Conservation (phyloP, 108 stramenopile genomes). For the Pseudonitzschia multiseries region DNA sequence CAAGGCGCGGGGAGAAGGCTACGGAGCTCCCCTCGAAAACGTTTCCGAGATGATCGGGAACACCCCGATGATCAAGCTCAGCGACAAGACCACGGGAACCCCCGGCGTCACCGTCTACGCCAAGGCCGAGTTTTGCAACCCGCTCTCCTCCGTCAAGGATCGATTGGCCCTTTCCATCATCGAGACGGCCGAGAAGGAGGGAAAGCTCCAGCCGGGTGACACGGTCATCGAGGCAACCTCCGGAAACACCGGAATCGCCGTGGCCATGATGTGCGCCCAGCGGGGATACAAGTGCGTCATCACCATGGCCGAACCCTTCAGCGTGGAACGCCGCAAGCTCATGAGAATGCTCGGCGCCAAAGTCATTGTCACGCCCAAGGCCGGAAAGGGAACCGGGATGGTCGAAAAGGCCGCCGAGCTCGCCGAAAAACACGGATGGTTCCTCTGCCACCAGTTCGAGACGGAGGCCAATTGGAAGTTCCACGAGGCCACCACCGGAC, state of each 20-base stretch:
- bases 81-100: constrained; percentile 16
- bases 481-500: constrained; percentile 79
- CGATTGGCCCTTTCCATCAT: constrained; percentile 82
- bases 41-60: constrained; percentile 62
- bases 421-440: constrained; percentile 43
- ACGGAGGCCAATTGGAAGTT: constrained; percentile 76
- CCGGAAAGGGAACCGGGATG: constrained; percentile 58
- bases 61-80: constrained; percentile 60
- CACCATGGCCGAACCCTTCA: constrained; percentile 92
- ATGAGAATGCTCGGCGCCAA: constrained; percentile 60
- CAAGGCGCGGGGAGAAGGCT: constrained; percentile 24
- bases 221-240: constrained; percentile 93
- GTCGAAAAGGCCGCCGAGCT: constrained; percentile 74
- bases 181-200: constrained; percentile 79
- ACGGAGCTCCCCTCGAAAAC: constrained; percentile 29
- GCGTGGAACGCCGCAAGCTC: constrained; percentile 70
- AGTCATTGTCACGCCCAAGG: constrained; percentile 75
- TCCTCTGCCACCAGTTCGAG: constrained; percentile 76
- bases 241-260: constrained; percentile 94
- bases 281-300: constrained; percentile 77
- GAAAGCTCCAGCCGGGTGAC: constrained; percentile 81
- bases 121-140: constrained; percentile 69
- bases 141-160: constrained; percentile 88
- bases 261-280: constrained; percentile 45
- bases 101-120: constrained; percentile 57